Evolutionary conservation across 208 protist genomes (phyloP).

Genomic region (Trypanosoma congolense): DNA sequence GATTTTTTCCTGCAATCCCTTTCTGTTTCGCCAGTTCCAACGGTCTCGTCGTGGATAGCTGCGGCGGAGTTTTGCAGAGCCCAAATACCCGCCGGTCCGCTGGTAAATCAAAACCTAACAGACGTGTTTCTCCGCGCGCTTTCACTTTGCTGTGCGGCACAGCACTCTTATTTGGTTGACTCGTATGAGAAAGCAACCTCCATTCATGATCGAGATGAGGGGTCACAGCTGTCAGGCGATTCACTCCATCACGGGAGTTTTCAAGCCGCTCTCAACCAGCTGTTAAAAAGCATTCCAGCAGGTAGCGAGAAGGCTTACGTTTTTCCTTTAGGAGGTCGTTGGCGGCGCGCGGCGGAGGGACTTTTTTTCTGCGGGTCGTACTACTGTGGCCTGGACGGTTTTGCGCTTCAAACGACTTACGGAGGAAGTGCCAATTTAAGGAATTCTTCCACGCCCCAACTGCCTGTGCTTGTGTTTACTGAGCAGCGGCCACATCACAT

Average conservation of each 20-base stretch:
- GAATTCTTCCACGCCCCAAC: neutral
- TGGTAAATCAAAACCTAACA: constrained; percentile 17
- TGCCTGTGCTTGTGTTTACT: constrained; percentile 42
- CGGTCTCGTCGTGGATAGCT: constrained; percentile 38
- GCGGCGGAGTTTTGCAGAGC: constrained; percentile 17
- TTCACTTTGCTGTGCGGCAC: constrained; percentile 26
- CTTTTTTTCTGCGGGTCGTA: constrained; percentile 49
- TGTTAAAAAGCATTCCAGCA: constrained; percentile 2
- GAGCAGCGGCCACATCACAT: constrained; percentile 35
- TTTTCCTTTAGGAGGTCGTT: constrained; percentile 19
- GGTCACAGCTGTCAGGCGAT: neutral
- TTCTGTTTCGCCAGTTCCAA: constrained; percentile 27
- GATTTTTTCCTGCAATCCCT: constrained; percentile 22
- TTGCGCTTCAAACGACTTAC: constrained; percentile 8
- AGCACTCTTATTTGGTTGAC: constrained; percentile 24
- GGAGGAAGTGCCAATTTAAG: neutral
- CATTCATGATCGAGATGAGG: neutral
- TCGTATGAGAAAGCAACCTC: constrained; percentile 1
- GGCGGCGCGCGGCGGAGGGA: constrained; percentile 18
- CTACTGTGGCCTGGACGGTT: constrained; percentile 28
- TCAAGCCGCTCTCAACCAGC: constrained; percentile 8
- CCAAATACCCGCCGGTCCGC: neutral
- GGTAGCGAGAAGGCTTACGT: neutral
- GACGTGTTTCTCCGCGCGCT: constrained; percentile 24
- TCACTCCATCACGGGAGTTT: neutral